phyloP scores from a whole-genome alignment of 2,329 filamentous ascomycete genomes.

The Neurospora crassa region DNA sequence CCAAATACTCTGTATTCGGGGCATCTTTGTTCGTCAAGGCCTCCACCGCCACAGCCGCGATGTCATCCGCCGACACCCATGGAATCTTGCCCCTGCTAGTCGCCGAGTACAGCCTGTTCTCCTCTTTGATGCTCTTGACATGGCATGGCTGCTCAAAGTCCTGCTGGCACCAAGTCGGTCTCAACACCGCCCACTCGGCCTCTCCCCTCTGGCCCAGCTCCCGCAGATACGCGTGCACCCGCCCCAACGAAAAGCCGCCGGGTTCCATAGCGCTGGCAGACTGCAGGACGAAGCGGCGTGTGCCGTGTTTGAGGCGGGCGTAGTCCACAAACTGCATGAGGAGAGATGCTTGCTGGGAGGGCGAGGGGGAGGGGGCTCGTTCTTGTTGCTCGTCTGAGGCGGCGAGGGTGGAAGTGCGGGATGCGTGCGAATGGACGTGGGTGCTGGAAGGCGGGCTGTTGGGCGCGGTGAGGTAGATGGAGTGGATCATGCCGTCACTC shows the following conservation, averaged over 20 bases:
- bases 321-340: slow-evolving; percentile 34
- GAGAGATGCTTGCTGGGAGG: slow-evolving; percentile 10
- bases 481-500: slow-evolving; percentile 17
- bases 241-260: slow-evolving; percentile 26
- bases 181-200: slow-evolving; percentile 32
- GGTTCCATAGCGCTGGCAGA: slow-evolving; percentile 27
- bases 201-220: slow-evolving; percentile 25
- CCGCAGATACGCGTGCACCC: slow-evolving; percentile 29
- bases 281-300: slow-evolving; percentile 35
- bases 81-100: slow-evolving; percentile 34
- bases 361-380: background rate
- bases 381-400: background rate
- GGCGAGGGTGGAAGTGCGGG: background rate
- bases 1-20: slow-evolving; percentile 30
- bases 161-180: slow-evolving; percentile 41
- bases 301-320: slow-evolving; percentile 24
- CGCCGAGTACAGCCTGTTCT: slow-evolving; percentile 33
- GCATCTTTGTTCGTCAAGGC: slow-evolving; percentile 28
- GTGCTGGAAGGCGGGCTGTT: background rate
- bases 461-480: slow-evolving; percentile 32
- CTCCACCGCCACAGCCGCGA: slow-evolving; percentile 33
- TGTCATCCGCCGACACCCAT: slow-evolving; percentile 36
- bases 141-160: slow-evolving; percentile 21
- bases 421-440: background rate
- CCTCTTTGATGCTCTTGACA: slow-evolving; percentile 24